phyloP scores from a whole-genome alignment of 352 stramenopile species.

The Phytopythium oedochilum region DNA sequence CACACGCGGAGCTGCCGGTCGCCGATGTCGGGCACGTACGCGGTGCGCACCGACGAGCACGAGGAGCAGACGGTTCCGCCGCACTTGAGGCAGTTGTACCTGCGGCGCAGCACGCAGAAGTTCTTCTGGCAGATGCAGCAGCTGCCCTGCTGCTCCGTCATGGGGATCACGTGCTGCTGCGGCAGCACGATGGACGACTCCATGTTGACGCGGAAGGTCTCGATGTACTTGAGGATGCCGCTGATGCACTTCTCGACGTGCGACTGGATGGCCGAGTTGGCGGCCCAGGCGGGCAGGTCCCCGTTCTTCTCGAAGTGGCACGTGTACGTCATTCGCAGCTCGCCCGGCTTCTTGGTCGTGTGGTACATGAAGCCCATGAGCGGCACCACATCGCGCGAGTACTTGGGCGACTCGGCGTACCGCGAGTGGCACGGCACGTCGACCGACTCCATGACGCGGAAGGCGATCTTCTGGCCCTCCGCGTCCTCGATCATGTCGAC shows the following conservation, averaged over 20 bases:
- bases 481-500: slow-evolving; percentile 87
- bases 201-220: slow-evolving; percentile 61
- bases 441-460: slow-evolving; percentile 83
- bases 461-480: slow-evolving; percentile 77
- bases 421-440: slow-evolving; percentile 47
- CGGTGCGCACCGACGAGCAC: slow-evolving; percentile 60
- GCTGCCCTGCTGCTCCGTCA: slow-evolving; percentile 69
- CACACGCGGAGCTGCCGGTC: slow-evolving; percentile 75
- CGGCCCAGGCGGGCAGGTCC: slow-evolving; percentile 75
- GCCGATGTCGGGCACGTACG: slow-evolving; percentile 63
- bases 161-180: slow-evolving; percentile 61
- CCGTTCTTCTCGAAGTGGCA: slow-evolving; percentile 86
- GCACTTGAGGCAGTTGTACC: slow-evolving; percentile 85
- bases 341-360: slow-evolving; percentile 69
- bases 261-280: slow-evolving; percentile 82
- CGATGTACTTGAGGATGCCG: slow-evolving; percentile 85
- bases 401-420: slow-evolving; percentile 58
- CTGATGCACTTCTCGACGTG: slow-evolving; percentile 86
- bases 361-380: slow-evolving; percentile 88
- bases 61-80: slow-evolving; percentile 76
- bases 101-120: slow-evolving; percentile 63
- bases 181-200: slow-evolving; percentile 65
- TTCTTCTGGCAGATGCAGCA: slow-evolving; percentile 73
- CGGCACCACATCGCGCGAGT: slow-evolving; percentile 66
- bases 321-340: slow-evolving; percentile 84